These are phyloP conservation scores for Coprinopsis strossmayeri DNA, from an alignment of 768 basidiomycete species.

Conservation along the genomic window DNA sequence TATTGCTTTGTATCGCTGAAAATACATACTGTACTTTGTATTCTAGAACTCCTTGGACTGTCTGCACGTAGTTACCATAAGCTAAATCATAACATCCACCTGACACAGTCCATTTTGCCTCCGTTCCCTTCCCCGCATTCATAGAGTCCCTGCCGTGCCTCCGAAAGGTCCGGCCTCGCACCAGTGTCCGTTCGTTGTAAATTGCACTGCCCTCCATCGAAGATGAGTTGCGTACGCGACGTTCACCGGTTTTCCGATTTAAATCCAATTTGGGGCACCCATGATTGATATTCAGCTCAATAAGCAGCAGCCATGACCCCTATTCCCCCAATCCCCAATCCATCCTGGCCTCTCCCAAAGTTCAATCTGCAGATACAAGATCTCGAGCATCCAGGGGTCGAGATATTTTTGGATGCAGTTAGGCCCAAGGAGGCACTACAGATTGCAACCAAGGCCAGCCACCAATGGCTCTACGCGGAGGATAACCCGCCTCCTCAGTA, in stretches of 20 bases:
- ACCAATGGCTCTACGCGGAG: constrained; percentile 35
- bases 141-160: no score
- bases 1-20: not conserved
- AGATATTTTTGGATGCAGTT: constrained; percentile 48
- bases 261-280: no score
- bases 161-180: no score
- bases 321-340: constrained; percentile 14
- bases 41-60: not conserved
- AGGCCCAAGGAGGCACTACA: constrained; percentile 33
- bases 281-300: not conserved
- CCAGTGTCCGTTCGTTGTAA: no score
- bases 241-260: no score
- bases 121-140: no score
- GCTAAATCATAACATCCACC: no score
- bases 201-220: no score
- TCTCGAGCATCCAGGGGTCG: constrained; percentile 50
- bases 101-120: no score
- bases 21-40: not conserved
- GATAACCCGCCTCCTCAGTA: constrained; percentile 32
- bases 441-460: constrained; percentile 44
- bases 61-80: no score
- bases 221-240: no score
- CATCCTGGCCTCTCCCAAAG: constrained; percentile 49
- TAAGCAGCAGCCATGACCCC: not conserved
- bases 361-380: constrained; percentile 53